Percentiles rank a stretch among this genome's conserved stretches.
Evolutionary conservation across 805 yeast species (phyloP).

Genomic region (Kodamaea hsintzibuensis): DNA sequence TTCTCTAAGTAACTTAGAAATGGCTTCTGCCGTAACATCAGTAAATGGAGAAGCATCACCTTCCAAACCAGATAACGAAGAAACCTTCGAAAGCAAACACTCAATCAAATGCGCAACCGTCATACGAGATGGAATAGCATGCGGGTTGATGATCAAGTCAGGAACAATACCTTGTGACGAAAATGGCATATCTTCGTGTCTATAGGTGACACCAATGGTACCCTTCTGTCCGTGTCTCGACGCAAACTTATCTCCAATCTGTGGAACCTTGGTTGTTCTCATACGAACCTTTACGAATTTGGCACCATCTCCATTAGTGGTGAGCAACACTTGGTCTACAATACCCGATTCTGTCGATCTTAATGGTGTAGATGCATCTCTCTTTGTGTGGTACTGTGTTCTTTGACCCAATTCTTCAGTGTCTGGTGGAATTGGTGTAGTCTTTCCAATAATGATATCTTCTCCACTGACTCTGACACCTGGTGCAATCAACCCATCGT

Average conservation of each 20-base stretch:
- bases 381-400: slow-evolving; percentile 95
- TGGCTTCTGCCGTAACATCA: slow-evolving; percentile 96
- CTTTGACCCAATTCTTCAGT: slow-evolving; percentile 98
- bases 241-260: slow-evolving; percentile 98
- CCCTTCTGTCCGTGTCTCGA: slow-evolving; percentile 99
- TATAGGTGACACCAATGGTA: slow-evolving; percentile 97
- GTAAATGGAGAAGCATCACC: slow-evolving; percentile 99
- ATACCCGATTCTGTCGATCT: slow-evolving; percentile 97
- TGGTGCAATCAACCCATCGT: slow-evolving; percentile 96
- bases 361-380: slow-evolving; percentile 97
- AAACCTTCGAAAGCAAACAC: slow-evolving; percentile 93
- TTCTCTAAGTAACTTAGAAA: slow-evolving; percentile 86
- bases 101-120: slow-evolving; percentile 99
- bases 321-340: slow-evolving; percentile 94
- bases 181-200: slow-evolving; percentile 99
- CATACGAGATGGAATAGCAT: slow-evolving; percentile 99
- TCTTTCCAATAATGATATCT: slow-evolving; percentile 97
- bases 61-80: slow-evolving; percentile 91
- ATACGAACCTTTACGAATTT: slow-evolving; percentile 97
- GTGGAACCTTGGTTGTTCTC: slow-evolving; percentile 98
- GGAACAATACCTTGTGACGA: slow-evolving; percentile 95
- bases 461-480: slow-evolving; percentile 99
- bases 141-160: slow-evolving; percentile 96
- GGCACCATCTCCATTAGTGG: slow-evolving; percentile 98
- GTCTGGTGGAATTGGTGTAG: slow-evolving; percentile 99